phyloP scores from a whole-genome alignment of 352 stramenopile genomes.

The Ophiocytium majus region DNA sequence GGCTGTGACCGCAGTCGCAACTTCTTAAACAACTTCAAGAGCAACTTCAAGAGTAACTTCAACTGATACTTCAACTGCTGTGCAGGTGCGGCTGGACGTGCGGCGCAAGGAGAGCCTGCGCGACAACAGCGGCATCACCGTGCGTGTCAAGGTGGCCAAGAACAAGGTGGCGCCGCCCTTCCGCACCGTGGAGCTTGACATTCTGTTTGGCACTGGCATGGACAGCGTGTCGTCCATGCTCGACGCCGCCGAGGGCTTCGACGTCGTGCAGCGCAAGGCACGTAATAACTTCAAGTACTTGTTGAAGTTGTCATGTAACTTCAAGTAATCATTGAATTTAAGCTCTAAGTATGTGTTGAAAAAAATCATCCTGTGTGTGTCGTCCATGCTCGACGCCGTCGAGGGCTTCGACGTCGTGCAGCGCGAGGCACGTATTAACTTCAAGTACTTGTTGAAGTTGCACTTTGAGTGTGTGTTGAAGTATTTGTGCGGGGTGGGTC shows the following conservation, averaged over 20 bases:
- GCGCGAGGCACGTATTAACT: slow-evolving; percentile 65
- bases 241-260: slow-evolving; percentile 68
- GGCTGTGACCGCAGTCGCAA: too few species aligned
- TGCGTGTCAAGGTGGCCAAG: slow-evolving; percentile 96
- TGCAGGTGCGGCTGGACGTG: slow-evolving; percentile 88
- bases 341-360: too few species aligned
- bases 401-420: slow-evolving; percentile 65
- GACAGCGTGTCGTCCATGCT: slow-evolving; percentile 74
- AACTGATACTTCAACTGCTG: too few species aligned
- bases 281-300: too few species aligned
- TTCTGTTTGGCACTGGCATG: slow-evolving; percentile 94
- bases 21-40: too few species aligned
- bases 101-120: slow-evolving; percentile 80
- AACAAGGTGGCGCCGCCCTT: slow-evolving; percentile 97
- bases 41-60: too few species aligned
- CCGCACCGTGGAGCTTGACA: slow-evolving; percentile 88
- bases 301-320: too few species aligned
- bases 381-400: slow-evolving; percentile 71
- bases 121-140: slow-evolving; percentile 90
- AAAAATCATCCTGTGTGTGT: too few species aligned
- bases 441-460: too few species aligned
- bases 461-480: too few species aligned
- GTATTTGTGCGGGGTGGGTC: slow-evolving; percentile 73
- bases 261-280: slow-evolving; percentile 65
- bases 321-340: too few species aligned